A percentile compares a stretch with the other conserved stretches of the same genome.
phyloP scores from a whole-genome alignment of 257 asterid species.

The Leonotis leonurus region DNA sequence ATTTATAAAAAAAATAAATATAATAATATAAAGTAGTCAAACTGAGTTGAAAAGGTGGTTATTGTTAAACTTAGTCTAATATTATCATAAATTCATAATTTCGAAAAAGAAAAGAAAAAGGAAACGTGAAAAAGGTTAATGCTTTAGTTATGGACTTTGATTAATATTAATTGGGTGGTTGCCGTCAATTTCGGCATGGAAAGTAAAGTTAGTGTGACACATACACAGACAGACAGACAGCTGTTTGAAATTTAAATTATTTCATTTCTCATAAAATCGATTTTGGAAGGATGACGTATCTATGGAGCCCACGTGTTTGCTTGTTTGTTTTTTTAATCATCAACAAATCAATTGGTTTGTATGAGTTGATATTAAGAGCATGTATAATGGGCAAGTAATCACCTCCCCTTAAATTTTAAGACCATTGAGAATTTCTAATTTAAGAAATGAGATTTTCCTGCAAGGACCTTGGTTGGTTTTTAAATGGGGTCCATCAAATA shows the following conservation, averaged over 20 bases:
- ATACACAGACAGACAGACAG: too few relatives aligned
- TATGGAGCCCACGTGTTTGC: constrained; percentile 19
- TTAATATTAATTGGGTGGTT: constrained; percentile 14
- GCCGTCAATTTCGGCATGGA: not conserved
- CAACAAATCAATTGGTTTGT: constrained; percentile 10
- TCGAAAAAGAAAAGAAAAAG: not conserved
- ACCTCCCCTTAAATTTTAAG: constrained; percentile 9
- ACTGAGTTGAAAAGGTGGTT: too few relatives aligned
- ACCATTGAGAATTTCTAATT: not conserved
- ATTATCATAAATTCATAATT: too few relatives aligned
- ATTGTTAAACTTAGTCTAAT: too few relatives aligned
- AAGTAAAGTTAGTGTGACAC: constrained; percentile 14
- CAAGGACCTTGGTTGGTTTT: too few relatives aligned
- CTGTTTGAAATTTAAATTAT: constrained; percentile 17
- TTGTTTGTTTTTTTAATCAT: not conserved
- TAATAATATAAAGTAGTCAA: too few relatives aligned
- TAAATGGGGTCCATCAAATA: too few relatives aligned
- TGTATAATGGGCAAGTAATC: too few relatives aligned
- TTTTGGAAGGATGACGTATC: constrained; percentile 10
- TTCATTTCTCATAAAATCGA: constrained; percentile 9
- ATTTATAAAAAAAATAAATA: too few relatives aligned
- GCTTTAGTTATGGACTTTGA: not conserved
- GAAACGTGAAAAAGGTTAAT: not conserved
- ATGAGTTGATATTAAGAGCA: constrained; percentile 5
- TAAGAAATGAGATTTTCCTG: too few relatives aligned